Conservation (phyloP, 768 basidiomycete genomes). For the Collybia sp. region DNA sequence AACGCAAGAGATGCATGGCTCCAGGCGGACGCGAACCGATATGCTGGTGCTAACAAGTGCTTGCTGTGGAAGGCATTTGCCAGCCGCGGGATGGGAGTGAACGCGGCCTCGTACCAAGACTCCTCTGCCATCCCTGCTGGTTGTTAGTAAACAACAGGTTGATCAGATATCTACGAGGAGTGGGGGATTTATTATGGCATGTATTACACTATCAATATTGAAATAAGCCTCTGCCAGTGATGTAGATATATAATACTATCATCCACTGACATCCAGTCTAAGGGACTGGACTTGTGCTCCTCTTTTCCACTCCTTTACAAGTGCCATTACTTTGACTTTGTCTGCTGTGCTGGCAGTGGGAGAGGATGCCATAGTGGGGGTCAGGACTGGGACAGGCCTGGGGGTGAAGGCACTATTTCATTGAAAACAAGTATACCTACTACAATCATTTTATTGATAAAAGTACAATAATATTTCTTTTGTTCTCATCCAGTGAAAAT, state of each 20-base stretch:
- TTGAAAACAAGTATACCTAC: no score
- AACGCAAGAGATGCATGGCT: slow-evolving; percentile 45
- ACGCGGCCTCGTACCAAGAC: slow-evolving; percentile 21
- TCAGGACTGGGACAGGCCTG: no score
- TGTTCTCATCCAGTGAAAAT: no score
- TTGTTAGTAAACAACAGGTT: slow-evolving; percentile 14
- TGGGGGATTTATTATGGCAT: not conserved
- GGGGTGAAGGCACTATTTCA: no score
- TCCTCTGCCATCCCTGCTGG: slow-evolving; percentile 20
- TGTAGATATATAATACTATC: not conserved
- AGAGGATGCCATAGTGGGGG: no score
- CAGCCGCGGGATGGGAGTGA: slow-evolving; percentile 41
- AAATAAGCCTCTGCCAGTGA: not conserved
- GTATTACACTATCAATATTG: not conserved
- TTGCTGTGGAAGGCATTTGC: slow-evolving; percentile 42
- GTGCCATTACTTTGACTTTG: no score
- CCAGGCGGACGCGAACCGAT: slow-evolving; percentile 46
- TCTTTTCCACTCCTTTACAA: no score
- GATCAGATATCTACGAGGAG: not conserved
- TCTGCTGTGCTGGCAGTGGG: no score
- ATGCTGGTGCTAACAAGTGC: slow-evolving; percentile 39
- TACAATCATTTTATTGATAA: no score
- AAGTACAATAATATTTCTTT: no score
- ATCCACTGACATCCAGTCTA: not conserved
- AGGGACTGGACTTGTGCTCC: no score